Conservation (phyloP, 176 grass and related monocot species). For the Zizania latifolia region DNA sequence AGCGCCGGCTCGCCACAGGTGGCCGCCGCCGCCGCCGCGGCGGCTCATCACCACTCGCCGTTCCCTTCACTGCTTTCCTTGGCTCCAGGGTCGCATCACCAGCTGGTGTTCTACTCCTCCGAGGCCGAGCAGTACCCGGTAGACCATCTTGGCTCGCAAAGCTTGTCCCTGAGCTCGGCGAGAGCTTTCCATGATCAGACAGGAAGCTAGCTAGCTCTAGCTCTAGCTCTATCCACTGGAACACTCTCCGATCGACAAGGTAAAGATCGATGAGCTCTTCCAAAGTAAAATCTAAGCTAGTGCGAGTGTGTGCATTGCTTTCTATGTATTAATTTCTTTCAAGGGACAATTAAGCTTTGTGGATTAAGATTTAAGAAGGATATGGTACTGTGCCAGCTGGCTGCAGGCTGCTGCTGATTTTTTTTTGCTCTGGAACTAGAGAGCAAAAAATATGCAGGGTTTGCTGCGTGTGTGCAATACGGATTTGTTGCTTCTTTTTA, state of each 20-base stretch:
- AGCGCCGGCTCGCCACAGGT: slow-evolving; percentile 30
- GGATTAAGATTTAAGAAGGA: not conserved
- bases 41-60: slow-evolving; percentile 14
- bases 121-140: slow-evolving; percentile 47
- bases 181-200: slow-evolving; percentile 44
- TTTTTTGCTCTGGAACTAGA: slow-evolving; percentile 3
- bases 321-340: slow-evolving; percentile 7
- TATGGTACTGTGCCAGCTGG: not conserved
- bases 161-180: slow-evolving; percentile 42
- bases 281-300: slow-evolving; percentile 10
- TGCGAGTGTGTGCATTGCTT: slow-evolving; percentile 22
- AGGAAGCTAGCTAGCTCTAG: slow-evolving; percentile 22
- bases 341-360: slow-evolving; percentile 11
- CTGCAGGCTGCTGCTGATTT: not conserved
- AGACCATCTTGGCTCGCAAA: slow-evolving; percentile 37
- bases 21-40: not conserved
- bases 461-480: slow-evolving; percentile 20
- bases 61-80: slow-evolving; percentile 48
- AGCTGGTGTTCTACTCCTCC: slow-evolving; percentile 42
- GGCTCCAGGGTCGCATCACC: slow-evolving; percentile 48
- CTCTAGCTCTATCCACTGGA: not conserved
- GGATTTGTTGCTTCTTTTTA: slow-evolving; percentile 29
- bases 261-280: slow-evolving; percentile 40
- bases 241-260: slow-evolving; percentile 17
- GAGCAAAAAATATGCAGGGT: not conserved